These are phyloP conservation scores for Phytomonas francai DNA, from an alignment of 208 protist genomes.

Conservation along the genomic window DNA sequence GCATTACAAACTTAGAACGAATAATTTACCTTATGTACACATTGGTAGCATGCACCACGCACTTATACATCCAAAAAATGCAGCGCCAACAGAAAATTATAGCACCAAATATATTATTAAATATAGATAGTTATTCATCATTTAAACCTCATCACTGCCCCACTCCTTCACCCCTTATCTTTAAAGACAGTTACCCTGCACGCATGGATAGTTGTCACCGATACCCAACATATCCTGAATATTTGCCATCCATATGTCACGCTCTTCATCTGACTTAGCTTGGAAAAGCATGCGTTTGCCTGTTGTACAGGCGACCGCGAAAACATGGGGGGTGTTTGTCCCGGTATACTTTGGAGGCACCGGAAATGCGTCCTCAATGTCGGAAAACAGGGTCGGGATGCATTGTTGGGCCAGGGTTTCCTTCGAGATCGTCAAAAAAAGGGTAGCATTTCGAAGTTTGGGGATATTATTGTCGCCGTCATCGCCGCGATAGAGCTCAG, in stretches of 20 bases:
- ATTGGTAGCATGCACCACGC: no score
- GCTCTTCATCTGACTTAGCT: conserved; percentile 46
- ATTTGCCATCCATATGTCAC: conserved; percentile 71
- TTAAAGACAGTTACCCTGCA: no score
- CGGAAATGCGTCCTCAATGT: conserved; percentile 69
- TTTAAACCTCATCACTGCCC: no score
- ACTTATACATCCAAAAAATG: no score
- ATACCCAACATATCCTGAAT: conserved; percentile 77
- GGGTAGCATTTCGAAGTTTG: conserved; percentile 57
- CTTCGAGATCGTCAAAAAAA: conserved; percentile 64
- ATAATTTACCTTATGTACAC: no score
- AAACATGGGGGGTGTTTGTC: conserved; percentile 52
- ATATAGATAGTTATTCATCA: no score
- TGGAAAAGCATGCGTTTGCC: conserved; percentile 68
- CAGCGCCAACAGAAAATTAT: no score
- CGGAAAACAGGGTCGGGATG: conserved; percentile 61
- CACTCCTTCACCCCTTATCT: no score
- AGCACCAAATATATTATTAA: no score
- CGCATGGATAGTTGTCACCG: no score
- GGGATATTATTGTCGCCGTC: conserved; percentile 25
- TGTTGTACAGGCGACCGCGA: conserved; percentile 70
- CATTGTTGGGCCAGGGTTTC: conserved; percentile 74
- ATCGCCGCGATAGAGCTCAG: conserved; percentile 46
- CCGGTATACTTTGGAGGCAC: conserved; percentile 72
- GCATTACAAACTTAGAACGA: no score